These are phyloP conservation scores for Cochlearia excelsa DNA, from an alignment of 345 rosid species.

Conservation along the genomic window DNA sequence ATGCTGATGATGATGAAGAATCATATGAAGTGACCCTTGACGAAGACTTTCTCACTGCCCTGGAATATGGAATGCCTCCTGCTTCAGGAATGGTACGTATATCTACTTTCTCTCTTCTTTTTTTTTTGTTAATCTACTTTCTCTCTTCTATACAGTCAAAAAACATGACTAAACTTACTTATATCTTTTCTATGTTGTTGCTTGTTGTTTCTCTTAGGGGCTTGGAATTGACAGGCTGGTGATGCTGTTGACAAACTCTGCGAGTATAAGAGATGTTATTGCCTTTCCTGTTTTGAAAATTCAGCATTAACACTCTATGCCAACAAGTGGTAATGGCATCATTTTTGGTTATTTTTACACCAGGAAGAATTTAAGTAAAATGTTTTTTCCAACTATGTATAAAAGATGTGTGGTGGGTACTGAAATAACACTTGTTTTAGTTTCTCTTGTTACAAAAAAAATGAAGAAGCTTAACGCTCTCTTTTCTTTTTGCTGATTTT, in stretches of 20 bases:
- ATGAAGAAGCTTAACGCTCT: constrained; percentile 12
- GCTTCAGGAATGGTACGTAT: constrained; percentile 90
- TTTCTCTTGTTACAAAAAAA: no score
- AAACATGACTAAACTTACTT: constrained; percentile 1
- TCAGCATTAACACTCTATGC: constrained; percentile 45
- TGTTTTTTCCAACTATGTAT: no score
- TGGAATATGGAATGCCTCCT: constrained; percentile 98
- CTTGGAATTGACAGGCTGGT: constrained; percentile 91
- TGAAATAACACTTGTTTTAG: no score
- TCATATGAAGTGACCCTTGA: constrained; percentile 85
- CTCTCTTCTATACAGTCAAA: not conserved
- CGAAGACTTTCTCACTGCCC: constrained; percentile 89
- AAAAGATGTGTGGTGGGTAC: no score
- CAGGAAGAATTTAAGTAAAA: no score
- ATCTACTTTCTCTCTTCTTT: not conserved
- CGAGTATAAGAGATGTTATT: constrained; percentile 86
- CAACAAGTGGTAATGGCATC: constrained; percentile 1
- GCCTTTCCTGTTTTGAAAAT: constrained; percentile 84
- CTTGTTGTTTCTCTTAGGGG: constrained; percentile 47
- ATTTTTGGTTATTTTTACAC: no score
- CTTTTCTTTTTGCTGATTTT: constrained; percentile 4
- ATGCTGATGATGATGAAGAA: constrained; percentile 67
- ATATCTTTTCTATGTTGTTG: constrained; percentile 4
- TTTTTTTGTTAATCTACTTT: no score
- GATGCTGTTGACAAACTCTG: constrained; percentile 83